phyloP scores from a whole-genome alignment of 1,284 basidiomycete genomes.

The Cryptococcus sp. region DNA sequence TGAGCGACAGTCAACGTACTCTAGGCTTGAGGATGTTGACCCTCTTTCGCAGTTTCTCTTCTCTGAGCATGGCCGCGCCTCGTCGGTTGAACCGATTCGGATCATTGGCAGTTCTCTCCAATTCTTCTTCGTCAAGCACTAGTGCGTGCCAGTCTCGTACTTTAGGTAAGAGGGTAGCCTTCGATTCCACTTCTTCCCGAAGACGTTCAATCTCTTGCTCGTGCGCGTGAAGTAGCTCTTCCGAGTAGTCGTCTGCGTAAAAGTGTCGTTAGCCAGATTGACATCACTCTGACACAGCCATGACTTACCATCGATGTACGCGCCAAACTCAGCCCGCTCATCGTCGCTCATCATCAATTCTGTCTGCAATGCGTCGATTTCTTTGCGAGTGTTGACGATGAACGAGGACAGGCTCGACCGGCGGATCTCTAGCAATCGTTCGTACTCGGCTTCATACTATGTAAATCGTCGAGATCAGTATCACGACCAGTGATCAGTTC shows the following conservation, averaged over 20 bases:
- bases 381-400: slow-evolving; percentile 75
- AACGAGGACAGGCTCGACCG: slow-evolving; percentile 84
- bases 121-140: slow-evolving; percentile 84
- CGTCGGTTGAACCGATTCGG: slow-evolving; percentile 50
- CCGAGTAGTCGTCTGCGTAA: slow-evolving; percentile 75
- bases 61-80: slow-evolving; percentile 77
- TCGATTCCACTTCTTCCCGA: slow-evolving; percentile 74
- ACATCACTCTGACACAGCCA: slow-evolving; percentile 10
- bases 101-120: slow-evolving; percentile 58
- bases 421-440: slow-evolving; percentile 85
- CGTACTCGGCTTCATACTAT: slow-evolving; percentile 82
- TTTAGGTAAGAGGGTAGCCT: slow-evolving; percentile 71
- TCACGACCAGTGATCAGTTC: no score
- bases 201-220: slow-evolving; percentile 82
- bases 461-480: not conserved
- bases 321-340: slow-evolving; percentile 76
- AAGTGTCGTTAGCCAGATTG: not conserved
- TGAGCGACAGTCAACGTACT: slow-evolving; percentile 57
- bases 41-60: slow-evolving; percentile 97
- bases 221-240: slow-evolving; percentile 82
- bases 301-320: slow-evolving; percentile 73
- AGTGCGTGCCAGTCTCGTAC: slow-evolving; percentile 89
- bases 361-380: slow-evolving; percentile 82
- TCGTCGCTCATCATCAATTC: slow-evolving; percentile 81
- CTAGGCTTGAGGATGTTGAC: slow-evolving; percentile 93